Base-by-base conservation (phyloP, 768 basidiomycete species). In the Collybiopsis luxurians region DNA sequence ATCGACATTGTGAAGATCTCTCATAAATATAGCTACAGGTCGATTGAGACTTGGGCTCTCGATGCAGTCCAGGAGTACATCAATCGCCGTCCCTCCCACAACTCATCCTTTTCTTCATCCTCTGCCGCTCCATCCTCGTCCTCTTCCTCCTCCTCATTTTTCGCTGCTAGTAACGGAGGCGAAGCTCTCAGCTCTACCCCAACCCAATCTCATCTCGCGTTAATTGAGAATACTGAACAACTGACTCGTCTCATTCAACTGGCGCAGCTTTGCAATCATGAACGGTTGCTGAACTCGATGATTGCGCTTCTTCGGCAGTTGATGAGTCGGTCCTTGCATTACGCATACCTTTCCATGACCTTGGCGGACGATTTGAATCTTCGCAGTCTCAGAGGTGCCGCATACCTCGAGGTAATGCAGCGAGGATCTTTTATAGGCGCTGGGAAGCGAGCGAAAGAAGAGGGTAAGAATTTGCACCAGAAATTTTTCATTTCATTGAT, bases 391-490 rank as follows among this genome's bases (percentile, higher is more conserved):
- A 77, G 82, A 36, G 87, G 89, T 28, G 73, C 78, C 1, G 87
- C 86, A 39, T 90, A 90, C 69, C 74, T 88, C 54, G 85, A 86
- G 67, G 83, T 89, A n/a, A 83, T 90, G 80, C 84, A 84, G 63
- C 85, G 81, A 55, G 51, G 51, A 53, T 15, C 42, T 1, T 28
- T 54, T 23, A 44, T 26, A 4, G 19, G 53, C 28, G 26, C 19
- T 2, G 23, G 36, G 23, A 53, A 39, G 38, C 51, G 36, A 13
- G n/a, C 15, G 26, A 28, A 24, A 11, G 28, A 54, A 43, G 53
- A 54, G 27, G 34, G 53, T 43, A 45, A 42, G 53, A 24, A 39
- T 13, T 53, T 39, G 24, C 38, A 4, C 36, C 27, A 10, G 21
- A 19, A 17, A 11, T 19, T 15, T 42, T 34, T 28, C 31, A 12